Evolutionary conservation across 495 filamentous ascomycete genomes (phyloP).

Genomic region (Oidiodendron maius): DNA sequence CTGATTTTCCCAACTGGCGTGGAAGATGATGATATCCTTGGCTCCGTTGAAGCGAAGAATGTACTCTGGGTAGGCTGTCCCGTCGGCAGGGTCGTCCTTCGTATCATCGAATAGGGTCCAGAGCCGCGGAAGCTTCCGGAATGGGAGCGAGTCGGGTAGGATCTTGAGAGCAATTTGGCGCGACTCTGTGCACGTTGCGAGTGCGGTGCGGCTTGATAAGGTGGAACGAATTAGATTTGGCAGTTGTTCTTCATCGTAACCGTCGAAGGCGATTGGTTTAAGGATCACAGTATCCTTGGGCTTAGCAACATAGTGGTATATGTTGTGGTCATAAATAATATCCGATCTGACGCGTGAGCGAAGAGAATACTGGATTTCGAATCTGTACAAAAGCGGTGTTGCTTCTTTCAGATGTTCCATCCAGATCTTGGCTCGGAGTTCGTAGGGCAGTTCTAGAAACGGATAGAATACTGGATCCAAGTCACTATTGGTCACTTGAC

Average conservation of each 20-base stretch:
- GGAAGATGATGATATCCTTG: conserved; percentile 1
- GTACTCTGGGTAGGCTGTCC: neutral
- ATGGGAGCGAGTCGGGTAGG: neutral
- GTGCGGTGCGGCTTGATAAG: neutral
- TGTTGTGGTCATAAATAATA: too few relatives aligned
- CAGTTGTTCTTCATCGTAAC: neutral
- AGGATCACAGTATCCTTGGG: neutral
- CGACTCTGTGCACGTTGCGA: neutral
- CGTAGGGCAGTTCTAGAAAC: neutral
- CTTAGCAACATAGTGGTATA: too few relatives aligned
- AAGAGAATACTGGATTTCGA: neutral
- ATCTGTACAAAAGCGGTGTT: conserved; percentile 3
- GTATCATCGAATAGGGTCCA: neutral
- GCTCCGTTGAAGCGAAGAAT: conserved; percentile 2
- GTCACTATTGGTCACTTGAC: too few relatives aligned
- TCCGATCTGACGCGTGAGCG: neutral
- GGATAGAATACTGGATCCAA: too few relatives aligned
- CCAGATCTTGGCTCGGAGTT: neutral
- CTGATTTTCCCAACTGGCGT: neutral
- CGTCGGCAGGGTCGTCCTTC: neutral
- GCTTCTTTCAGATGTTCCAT: neutral
- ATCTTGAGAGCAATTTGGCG: neutral
- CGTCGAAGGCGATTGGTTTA: neutral
- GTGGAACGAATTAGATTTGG: neutral
- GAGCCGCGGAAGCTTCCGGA: neutral